Conservation (phyloP, 2,329 filamentous ascomycete species). For the Hypoxylon sp. region DNA sequence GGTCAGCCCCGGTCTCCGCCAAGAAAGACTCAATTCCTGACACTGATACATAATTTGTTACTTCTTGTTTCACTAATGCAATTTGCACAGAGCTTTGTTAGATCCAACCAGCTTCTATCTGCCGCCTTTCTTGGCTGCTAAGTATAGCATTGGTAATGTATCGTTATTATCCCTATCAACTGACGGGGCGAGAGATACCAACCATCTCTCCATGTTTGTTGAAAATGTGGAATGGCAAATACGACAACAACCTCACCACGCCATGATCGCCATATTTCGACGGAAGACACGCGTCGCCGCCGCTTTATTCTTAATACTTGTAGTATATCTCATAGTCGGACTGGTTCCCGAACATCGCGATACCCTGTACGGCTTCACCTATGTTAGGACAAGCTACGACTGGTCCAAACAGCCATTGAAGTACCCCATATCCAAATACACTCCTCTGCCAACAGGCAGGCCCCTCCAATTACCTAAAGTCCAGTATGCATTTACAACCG, state of each 20-base stretch:
- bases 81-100: conserved; percentile 20
- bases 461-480: conserved; percentile 47
- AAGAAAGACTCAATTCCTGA: conserved; percentile 18
- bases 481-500: conserved; percentile 48
- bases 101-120: conserved; percentile 27
- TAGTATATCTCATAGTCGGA: conserved; percentile 49
- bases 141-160: conserved; percentile 31
- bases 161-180: conserved; percentile 31
- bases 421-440: conserved; percentile 48
- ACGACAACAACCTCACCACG: conserved; percentile 42
- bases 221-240: conserved; percentile 51
- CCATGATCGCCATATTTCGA: conserved; percentile 47
- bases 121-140: conserved; percentile 27
- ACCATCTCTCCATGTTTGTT: conserved; percentile 46
- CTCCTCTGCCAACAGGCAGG: conserved; percentile 47
- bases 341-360: conserved; percentile 47
- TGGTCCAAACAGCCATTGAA: conserved; percentile 49
- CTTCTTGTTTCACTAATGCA: conserved; percentile 40
- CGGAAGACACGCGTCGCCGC: conserved; percentile 46
- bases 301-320: conserved; percentile 38
- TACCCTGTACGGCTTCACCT: conserved; percentile 48
- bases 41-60: conserved; percentile 24
- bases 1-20: conserved; percentile 9
- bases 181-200: conserved; percentile 25
- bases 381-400: conserved; percentile 49